Conservation (phyloP, 768 basidiomycete species). For the Mycena haematopus region DNA sequence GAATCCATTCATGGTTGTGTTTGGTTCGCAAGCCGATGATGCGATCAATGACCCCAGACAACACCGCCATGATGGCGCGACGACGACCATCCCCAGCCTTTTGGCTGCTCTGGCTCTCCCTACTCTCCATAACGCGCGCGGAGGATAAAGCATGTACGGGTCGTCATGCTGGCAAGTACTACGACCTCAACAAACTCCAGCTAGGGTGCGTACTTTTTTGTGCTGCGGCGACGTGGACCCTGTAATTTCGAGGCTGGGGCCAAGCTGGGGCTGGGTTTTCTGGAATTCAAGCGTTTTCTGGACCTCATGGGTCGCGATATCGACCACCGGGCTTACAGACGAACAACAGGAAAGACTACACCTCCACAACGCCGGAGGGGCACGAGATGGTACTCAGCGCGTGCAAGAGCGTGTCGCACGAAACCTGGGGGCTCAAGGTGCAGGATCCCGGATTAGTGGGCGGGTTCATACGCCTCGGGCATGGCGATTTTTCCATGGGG, state of each 20-base stretch:
- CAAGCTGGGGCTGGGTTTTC: no score
- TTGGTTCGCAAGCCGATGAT: no score
- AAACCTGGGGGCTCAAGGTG: constrained; percentile 62
- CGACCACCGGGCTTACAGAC: background rate
- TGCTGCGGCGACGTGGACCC: constrained; percentile 9
- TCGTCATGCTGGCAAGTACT: constrained; percentile 62
- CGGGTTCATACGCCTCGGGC: constrained; percentile 64
- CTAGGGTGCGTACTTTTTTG: constrained; percentile 49
- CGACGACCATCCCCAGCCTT: background rate
- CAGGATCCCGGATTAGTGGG: constrained; percentile 52
- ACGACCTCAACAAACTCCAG: constrained; percentile 69
- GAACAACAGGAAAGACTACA: constrained; percentile 65
- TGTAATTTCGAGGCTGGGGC: no score
- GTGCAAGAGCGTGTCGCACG: constrained; percentile 61
- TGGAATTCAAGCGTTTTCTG: no score
- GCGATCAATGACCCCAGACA: no score
- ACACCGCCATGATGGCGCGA: constrained; percentile 9
- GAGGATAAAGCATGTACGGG: constrained; percentile 67
- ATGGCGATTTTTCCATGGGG: constrained; percentile 79
- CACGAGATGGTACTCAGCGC: constrained; percentile 64
- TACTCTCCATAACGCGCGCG: constrained; percentile 5
- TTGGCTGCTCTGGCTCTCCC: constrained; percentile 1
- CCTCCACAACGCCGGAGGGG: constrained; percentile 54
- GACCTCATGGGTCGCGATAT: no score
- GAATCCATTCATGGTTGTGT: no score